These are phyloP conservation scores for Neonectria faginata DNA, from an alignment of 2,329 filamentous ascomycete species.

Conservation along the genomic window DNA sequence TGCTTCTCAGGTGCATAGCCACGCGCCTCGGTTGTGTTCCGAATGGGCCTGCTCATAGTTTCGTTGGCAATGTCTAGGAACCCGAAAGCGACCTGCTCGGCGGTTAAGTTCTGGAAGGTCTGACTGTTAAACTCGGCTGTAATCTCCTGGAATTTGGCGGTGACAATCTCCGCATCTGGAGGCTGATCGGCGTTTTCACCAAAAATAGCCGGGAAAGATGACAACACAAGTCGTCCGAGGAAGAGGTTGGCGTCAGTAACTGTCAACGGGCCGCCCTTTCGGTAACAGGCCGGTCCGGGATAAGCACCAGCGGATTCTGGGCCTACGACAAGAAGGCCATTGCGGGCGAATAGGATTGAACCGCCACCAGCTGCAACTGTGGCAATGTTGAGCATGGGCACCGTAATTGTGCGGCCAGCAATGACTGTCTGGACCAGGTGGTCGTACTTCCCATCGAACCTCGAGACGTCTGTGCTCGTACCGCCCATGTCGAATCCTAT, in stretches of 20 bases:
- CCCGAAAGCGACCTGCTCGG: constrained; percentile 68
- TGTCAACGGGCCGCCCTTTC: constrained; percentile 76
- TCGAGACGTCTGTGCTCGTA: constrained; percentile 77
- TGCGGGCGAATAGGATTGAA: constrained; percentile 71
- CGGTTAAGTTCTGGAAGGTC: constrained; percentile 46
- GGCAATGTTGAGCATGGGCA: constrained; percentile 79
- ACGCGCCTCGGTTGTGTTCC: constrained; percentile 74
- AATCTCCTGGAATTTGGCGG: constrained; percentile 54
- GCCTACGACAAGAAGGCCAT: constrained; percentile 76
- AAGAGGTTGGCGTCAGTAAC: constrained; percentile 79
- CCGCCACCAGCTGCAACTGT: constrained; percentile 69
- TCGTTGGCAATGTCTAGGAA: constrained; percentile 82
- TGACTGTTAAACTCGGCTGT: constrained; percentile 55
- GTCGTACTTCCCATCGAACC: constrained; percentile 76
- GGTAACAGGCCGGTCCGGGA: constrained; percentile 77
- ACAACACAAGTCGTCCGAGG: constrained; percentile 68
- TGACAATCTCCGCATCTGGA: constrained; percentile 54
- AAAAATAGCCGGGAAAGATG: constrained; percentile 77
- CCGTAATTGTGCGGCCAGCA: constrained; percentile 76
- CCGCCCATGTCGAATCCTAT: constrained; percentile 65
- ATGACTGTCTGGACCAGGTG: constrained; percentile 79
- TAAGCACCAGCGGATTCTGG: constrained; percentile 78
- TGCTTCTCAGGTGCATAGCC: constrained; percentile 49
- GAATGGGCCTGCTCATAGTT: constrained; percentile 80
- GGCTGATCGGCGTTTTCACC: constrained; percentile 72